These are phyloP conservation scores for Tulasnella sp. DNA, from an alignment of 768 basidiomycete genomes.

Conservation along the genomic window DNA sequence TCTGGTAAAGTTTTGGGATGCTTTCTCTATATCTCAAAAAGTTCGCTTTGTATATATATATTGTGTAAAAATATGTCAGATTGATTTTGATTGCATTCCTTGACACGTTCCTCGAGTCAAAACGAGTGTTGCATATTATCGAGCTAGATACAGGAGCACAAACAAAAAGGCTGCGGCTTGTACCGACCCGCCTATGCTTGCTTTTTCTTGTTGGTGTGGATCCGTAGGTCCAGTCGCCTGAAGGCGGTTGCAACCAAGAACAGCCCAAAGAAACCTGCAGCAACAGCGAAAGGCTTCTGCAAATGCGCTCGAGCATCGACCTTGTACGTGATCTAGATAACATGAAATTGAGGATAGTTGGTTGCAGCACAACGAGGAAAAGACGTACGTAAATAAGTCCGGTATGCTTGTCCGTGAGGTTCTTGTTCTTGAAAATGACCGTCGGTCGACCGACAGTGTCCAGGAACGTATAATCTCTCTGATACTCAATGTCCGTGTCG, in stretches of 20 bases:
- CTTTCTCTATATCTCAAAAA: not conserved
- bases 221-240: conserved; percentile 51
- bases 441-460: conserved; percentile 86
- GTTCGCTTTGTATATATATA: not conserved
- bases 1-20: not conserved
- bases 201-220: conserved; percentile 35
- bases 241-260: conserved; percentile 51
- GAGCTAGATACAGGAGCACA: not conserved
- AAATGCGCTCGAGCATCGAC: conserved; percentile 76
- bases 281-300: conserved; percentile 79
- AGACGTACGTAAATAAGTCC: conserved; percentile 74
- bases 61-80: not conserved
- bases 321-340: conserved; percentile 74
- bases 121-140: conserved; percentile 3
- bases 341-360: conserved; percentile 8
- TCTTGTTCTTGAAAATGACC: conserved; percentile 65
- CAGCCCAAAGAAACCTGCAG: conserved; percentile 60
- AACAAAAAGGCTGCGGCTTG: not conserved
- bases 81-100: not conserved
- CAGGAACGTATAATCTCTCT: conserved; percentile 81
- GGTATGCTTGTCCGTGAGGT: conserved; percentile 74
- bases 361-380: conserved; percentile 3
- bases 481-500: conserved; percentile 53
- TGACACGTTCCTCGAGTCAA: not conserved
- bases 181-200: not conserved